phyloP scores from a whole-genome alignment of 441 rosid species.

The Pelargonium australe region DNA sequence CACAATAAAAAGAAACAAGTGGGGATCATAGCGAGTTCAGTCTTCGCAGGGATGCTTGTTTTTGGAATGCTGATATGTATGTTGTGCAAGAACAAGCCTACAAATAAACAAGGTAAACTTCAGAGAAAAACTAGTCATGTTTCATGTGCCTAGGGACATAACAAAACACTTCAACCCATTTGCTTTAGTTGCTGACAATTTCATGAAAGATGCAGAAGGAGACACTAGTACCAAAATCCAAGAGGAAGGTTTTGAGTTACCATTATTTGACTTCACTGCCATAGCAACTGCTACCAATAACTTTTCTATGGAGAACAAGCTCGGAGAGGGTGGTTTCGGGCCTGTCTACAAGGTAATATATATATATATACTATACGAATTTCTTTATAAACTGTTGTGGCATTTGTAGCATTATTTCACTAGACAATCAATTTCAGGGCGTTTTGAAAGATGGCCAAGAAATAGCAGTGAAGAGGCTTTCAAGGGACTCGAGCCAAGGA shows the following conservation, averaged over 20 bases:
- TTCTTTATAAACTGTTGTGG: background rate
- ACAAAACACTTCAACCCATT: background rate
- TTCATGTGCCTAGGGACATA: background rate
- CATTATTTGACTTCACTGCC: conserved; percentile 13
- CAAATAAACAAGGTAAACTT: background rate
- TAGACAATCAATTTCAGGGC: background rate
- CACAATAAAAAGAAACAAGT: background rate
- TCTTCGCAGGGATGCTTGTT: background rate
- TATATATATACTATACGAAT: background rate
- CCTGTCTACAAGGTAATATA: conserved; percentile 28
- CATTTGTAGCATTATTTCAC: background rate
- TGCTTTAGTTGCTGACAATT: background rate
- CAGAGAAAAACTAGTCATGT: background rate
- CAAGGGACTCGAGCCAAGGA: conserved; percentile 29
- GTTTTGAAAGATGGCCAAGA: conserved; percentile 17
- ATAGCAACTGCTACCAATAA: conserved; percentile 22
- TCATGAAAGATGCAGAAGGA: background rate
- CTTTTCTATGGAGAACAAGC: conserved; percentile 20
- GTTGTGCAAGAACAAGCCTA: background rate
- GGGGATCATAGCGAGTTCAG: background rate
- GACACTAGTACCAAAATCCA: background rate
- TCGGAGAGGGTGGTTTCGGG: conserved; percentile 34
- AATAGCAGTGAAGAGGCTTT: conserved; percentile 35
- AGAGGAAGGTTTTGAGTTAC: conserved; percentile 21
- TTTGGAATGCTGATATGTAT: background rate